Base-by-base conservation (phyloP, 164 flowering plant species). In the Brasenia schreberi region DNA sequence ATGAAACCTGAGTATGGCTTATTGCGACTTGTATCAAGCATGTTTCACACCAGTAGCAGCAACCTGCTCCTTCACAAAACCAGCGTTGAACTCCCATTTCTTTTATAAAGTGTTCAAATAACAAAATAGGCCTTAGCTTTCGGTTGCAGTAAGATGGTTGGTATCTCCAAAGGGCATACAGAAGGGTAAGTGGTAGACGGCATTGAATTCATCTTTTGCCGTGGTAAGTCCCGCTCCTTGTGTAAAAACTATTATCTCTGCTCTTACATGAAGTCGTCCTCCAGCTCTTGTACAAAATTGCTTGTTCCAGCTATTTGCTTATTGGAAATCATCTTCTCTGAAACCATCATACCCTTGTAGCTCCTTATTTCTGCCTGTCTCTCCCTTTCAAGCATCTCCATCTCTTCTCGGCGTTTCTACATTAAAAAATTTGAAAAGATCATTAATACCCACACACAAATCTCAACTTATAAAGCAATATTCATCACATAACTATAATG, bases 271-370 rank as follows among this genome's bases (percentile, higher is more conserved):
- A 89, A 91, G 72, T 91, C 99, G 1, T 94, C 99, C 75, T 91
- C 99, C 66, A 94, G 77, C 74, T 94, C 96, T 80, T 91, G 97
- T 71, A 94, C 71, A 42, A 96, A 84, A 78, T 90, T 94, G 81
- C 73, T 79, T 61, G 80, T 44, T 27, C 91, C 67, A 11, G 93
- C 99, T 68, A 94, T 83, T 63, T 94, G 83, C 75, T 89, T 94
- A 84, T 94, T 94, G 7, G 97, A 91, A 39, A 96, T 94, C 99
- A 94, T 94, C 65, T 94, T 94, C 19, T 89, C 97, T 3, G 95
- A 74, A 4, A 94, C 92, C 96, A 94, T 89, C 79, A 94, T 74
- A 18, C 93, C 89, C 78, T 91, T 94, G 93, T 94, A 94, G 95
- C 97, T 94, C 79, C 97, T 76, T 19, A 84, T 68, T 73, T 94